These are phyloP conservation scores for Akanthomyces muscarius DNA, from an alignment of 2,329 filamentous ascomycete species.

Conservation along the genomic window DNA sequence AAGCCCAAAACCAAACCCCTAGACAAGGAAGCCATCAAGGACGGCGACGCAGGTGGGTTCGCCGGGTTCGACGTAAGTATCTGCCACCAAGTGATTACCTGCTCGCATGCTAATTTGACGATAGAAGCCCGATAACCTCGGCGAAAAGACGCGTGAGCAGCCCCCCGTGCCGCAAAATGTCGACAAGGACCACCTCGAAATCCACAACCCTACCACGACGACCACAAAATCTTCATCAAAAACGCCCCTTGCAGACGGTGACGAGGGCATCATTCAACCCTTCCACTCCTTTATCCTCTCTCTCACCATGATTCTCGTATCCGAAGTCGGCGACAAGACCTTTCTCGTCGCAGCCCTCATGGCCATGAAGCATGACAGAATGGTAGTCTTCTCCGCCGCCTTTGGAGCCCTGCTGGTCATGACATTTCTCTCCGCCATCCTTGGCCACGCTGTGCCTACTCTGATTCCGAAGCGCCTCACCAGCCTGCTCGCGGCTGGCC, in stretches of 20 bases:
- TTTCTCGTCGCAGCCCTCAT: slow-evolving; percentile 96
- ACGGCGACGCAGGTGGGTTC: slow-evolving; percentile 29
- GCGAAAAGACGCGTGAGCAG: slow-evolving; percentile 71
- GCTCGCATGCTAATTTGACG: not conserved
- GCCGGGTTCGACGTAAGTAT: slow-evolving; percentile 36
- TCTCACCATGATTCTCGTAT: slow-evolving; percentile 95
- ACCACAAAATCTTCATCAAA: slow-evolving; percentile 23
- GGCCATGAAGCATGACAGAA: slow-evolving; percentile 96
- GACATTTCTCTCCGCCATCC: slow-evolving; percentile 88
- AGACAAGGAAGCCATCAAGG: slow-evolving; percentile 43
- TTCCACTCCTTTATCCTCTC: slow-evolving; percentile 88
- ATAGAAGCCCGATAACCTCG: slow-evolving; percentile 78
- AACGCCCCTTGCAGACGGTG: slow-evolving; percentile 30
- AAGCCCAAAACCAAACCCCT: slow-evolving; percentile 35
- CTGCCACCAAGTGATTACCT: slow-evolving; percentile 23
- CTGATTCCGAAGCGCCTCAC: slow-evolving; percentile 89
- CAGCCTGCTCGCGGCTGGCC: slow-evolving; percentile 74
- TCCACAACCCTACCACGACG: slow-evolving; percentile 32
- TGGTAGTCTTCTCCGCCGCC: slow-evolving; percentile 93
- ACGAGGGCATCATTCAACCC: slow-evolving; percentile 66
- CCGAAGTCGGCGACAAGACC: slow-evolving; percentile 96
- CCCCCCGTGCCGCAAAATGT: slow-evolving; percentile 63
- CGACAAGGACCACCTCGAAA: slow-evolving; percentile 60
- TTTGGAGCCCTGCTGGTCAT: slow-evolving; percentile 87
- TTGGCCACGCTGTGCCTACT: slow-evolving; percentile 88